phyloP scores from a whole-genome alignment of 2,329 filamentous ascomycete species.

The Mollisia scopiformis region DNA sequence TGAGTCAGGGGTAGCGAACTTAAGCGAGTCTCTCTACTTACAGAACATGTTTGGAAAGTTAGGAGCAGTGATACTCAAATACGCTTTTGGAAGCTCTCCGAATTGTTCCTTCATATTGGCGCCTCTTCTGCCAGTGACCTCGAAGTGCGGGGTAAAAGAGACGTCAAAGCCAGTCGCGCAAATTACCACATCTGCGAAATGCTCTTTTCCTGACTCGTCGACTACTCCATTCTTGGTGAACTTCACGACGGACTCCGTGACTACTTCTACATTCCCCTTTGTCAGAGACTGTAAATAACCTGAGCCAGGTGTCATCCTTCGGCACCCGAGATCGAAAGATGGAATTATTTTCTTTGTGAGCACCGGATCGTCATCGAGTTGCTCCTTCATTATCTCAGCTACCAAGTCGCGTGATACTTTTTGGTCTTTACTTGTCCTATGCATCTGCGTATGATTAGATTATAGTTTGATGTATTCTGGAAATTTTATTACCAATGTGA shows the following conservation, averaged over 20 bases:
- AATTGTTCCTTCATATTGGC: constrained; percentile 26
- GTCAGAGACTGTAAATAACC: constrained; percentile 46
- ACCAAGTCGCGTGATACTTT: constrained; percentile 17
- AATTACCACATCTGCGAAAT: constrained; percentile 40
- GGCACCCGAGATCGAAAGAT: constrained; percentile 41
- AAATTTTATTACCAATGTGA: constrained; percentile 35
- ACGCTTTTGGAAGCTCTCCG: constrained; percentile 25
- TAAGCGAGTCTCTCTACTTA: constrained; percentile 32
- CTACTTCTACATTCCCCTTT: constrained; percentile 40
- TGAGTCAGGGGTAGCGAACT: constrained; percentile 35
- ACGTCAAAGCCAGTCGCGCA: constrained; percentile 40
- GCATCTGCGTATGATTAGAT: too few species aligned
- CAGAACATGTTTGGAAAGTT: constrained; percentile 31
- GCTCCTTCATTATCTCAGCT: constrained; percentile 18
- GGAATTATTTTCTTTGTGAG: constrained; percentile 26
- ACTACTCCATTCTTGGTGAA: constrained; percentile 41
- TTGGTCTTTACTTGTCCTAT: constrained; percentile 21
- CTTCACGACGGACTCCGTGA: constrained; percentile 24
- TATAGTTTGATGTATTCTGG: too few species aligned
- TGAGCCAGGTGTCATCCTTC: constrained; percentile 47
- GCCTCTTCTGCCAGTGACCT: constrained; percentile 25
- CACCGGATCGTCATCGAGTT: constrained; percentile 16
- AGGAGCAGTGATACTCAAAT: constrained; percentile 27
- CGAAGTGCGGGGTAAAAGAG: constrained; percentile 31
- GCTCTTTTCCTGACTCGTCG: constrained; percentile 32